Conservation (phyloP, 116 monocot genomes). For the Zostera marina region DNA sequence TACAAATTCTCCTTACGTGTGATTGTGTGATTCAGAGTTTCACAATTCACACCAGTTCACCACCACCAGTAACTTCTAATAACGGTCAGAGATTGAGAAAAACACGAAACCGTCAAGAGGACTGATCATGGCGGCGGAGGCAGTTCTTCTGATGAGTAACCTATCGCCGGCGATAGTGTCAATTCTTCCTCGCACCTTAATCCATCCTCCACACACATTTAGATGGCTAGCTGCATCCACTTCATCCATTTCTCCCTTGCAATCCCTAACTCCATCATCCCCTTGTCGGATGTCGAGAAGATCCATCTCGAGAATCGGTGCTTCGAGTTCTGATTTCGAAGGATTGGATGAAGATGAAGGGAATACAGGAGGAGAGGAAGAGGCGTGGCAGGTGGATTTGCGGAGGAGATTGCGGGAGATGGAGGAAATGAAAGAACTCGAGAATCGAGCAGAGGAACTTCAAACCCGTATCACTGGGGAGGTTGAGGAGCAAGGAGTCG, state of each 20-base stretch:
- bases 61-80: no score
- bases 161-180: background rate
- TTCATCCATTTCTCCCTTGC: background rate
- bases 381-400: constrained; percentile 14
- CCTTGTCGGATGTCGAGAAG: background rate
- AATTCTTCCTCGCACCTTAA: background rate
- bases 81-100: background rate
- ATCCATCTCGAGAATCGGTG: background rate
- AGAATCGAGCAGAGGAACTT: constrained; percentile 17
- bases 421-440: constrained; percentile 25
- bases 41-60: no score
- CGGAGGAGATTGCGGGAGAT: constrained; percentile 11
- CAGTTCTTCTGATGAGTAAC: constrained; percentile 6
- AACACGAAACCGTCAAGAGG: background rate
- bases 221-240: background rate
- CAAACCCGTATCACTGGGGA: constrained; percentile 3
- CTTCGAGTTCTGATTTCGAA: background rate
- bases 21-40: no score
- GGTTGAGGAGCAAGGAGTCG: constrained; percentile 2
- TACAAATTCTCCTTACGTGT: no score
- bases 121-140: constrained; percentile 3
- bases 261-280: background rate
- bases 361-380: constrained; percentile 3
- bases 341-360: background rate
- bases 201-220: background rate